Base-by-base conservation (phyloP, 2,329 filamentous ascomycete genomes). In the Pyricularia sp. region DNA sequence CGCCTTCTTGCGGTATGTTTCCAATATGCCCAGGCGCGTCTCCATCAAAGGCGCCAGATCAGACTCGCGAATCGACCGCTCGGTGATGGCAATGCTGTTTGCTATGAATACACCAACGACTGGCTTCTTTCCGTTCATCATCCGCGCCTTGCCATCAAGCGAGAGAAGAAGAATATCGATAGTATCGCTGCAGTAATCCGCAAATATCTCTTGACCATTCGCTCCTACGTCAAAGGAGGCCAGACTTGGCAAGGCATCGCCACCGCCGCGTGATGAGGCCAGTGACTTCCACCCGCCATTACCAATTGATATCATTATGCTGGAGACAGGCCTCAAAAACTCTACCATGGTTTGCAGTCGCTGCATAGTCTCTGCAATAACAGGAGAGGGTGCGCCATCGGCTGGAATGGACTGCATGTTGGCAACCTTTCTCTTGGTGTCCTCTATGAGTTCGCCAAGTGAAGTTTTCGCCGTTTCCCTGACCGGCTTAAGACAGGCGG, bases 381-480 rank as follows among this genome's bases (percentile, higher is more conserved):
- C 78, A 1, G 91, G 86, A 2, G 94, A 81, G 0, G 92, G 82
- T 3, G 88, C 88, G 16, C 90, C 93, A 74, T 97, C 93, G 6
- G 83, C 75, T 0, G 93, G 91, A 8, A 97, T 78, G 12, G 83
- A 79, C 64, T 88, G 82, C 64, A 96, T 79, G 30, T 76, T 78
- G 65, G 81, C 81, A 33, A 91, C 84, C 68, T 85, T 89, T 55
- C 86, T 86, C 70, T 87, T 88, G 19, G 88, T 91, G 69, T 97
- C 92, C 33, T 94, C 91, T 1, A 97, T 79, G 26, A 99, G 79
- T 71, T 93, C 91, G 10, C 85, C 83, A 19, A 99, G 81, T 0
- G 93, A 96, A 1, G 84, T 82, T 74, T 97, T 97, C 53, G 91
- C 93, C 0, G 93, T 97, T 73, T 97, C 93, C 24, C 93, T 86